These are phyloP conservation scores for Colletotrichum shisoi DNA, from an alignment of 2,329 filamentous ascomycete genomes.

Conservation along the genomic window DNA sequence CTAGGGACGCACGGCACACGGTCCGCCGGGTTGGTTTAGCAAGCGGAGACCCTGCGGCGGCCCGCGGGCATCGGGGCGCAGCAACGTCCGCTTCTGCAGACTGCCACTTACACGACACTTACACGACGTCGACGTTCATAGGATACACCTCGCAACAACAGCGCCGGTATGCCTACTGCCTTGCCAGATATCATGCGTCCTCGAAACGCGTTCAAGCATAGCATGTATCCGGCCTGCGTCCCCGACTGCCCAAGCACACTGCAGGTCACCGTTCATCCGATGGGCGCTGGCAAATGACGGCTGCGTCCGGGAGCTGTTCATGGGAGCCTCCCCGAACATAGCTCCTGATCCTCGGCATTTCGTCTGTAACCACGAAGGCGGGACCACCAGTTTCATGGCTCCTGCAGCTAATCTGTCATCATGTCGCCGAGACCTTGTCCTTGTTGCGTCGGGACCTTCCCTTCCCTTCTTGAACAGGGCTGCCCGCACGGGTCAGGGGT, in stretches of 20 bases:
- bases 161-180: not conserved
- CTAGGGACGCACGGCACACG: conserved; percentile 9
- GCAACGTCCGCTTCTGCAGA: not conserved
- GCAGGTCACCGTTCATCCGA: conserved; percentile 13
- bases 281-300: not conserved
- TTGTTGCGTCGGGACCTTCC: conserved; percentile 21
- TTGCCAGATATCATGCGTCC: not conserved
- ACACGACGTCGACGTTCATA: not conserved
- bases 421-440: not conserved
- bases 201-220: conserved; percentile 9
- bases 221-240: conserved; percentile 8
- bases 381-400: conserved; percentile 18
- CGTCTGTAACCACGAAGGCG: not conserved
- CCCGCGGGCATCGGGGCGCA: conserved; percentile 14
- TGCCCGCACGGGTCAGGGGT: conserved; percentile 20
- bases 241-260: conserved; percentile 1
- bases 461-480: conserved; percentile 18
- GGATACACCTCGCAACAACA: not conserved
- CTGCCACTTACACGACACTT: too few species aligned
- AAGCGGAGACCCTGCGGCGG: conserved; percentile 4
- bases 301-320: not conserved
- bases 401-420: conserved; percentile 10
- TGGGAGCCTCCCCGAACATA: conserved; percentile 7
- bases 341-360: not conserved
- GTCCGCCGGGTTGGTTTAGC: conserved; percentile 6